Base-by-base conservation (phyloP, 306 rosid genomes). In the Fragaria ananassa region DNA sequence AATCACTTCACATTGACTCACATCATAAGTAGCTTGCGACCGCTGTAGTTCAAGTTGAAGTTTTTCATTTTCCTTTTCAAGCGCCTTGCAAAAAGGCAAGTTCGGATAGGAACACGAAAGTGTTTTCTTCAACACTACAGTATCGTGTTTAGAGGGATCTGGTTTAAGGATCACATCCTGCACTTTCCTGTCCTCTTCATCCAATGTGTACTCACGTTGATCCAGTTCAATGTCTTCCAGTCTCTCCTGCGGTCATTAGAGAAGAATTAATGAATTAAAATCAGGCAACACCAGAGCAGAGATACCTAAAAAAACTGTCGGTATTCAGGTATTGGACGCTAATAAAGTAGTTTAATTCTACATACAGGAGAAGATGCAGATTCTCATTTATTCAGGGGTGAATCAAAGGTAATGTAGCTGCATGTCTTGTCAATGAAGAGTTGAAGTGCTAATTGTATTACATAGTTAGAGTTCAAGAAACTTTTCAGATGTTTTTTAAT, bases 61-160 rank as follows among this genome's bases (percentile, higher is more conserved):
- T 83, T 92, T 96, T 86, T 96, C 97, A 73, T 86, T 96, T 87
- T 96, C 99, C 76, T 89, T 92, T 76, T 79, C 83, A 61, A 96
- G 90, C 3, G 98, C 99, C 81, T 88, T 84, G 69, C 84, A 82
- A 76, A 96, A 92, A 74, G 93, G 85, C 85, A 91, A 86, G 71
- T 96, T 88, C 4, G 99, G 99, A 74, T 96, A 96, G 18, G 99
- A 96, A 71, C 93, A 91, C 1, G 99, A 96, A 61, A 96, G 98
- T 75, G 91, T 87, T 89, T 96, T 92, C 89, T 96, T 88, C 88
- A 96, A 81, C 85, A 86, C 87, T 29, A 87, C 87, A 64, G 97
- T 65, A 69, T 90, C 96, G 41, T 81, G 84, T 74, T 73, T 80
- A 46, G 85, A 91, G 66, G 99, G 97, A 29, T 91, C 97, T 13